phyloP scores from a whole-genome alignment of 2,329 filamentous ascomycete genomes.

The Aspergillus sp. region DNA sequence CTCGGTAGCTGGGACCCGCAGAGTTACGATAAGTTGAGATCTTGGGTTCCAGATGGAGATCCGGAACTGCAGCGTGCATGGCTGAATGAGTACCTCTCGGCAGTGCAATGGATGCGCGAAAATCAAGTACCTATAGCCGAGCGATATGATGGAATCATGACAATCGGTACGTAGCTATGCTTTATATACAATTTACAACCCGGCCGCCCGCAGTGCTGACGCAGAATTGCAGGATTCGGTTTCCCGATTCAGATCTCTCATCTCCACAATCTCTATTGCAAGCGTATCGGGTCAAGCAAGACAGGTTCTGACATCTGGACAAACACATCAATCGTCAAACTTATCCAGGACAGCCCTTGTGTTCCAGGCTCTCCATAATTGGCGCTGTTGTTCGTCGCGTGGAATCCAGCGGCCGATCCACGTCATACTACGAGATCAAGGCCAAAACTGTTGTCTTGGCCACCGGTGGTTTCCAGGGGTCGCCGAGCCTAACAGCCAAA shows the following conservation, averaged over 20 bases:
- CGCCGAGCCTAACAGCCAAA: conserved; percentile 11
- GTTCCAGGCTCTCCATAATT: conserved; percentile 15
- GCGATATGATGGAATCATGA: conserved; percentile 23
- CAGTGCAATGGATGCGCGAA: conserved; percentile 24
- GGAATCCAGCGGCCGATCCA: background rate
- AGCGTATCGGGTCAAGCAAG: conserved; percentile 12
- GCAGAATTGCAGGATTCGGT: conserved; percentile 13
- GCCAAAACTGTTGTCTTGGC: conserved; percentile 18
- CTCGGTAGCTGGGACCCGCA: conserved; percentile 17
- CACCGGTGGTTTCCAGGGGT: conserved; percentile 22
- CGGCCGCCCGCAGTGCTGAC: too few relatives aligned
- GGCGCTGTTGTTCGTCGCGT: conserved; percentile 16
- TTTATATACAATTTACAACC: too few relatives aligned
- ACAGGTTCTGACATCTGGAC: conserved; percentile 14
- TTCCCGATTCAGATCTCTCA: conserved; percentile 20
- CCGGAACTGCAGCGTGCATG: conserved; percentile 17
- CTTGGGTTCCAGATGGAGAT: conserved; percentile 21
- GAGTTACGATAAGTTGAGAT: conserved; percentile 15
- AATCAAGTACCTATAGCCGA: conserved; percentile 17
- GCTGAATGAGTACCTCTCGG: conserved; percentile 19
- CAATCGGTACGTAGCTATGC: conserved; percentile 13
- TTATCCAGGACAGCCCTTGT: conserved; percentile 14
- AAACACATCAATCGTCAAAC: conserved; percentile 15
- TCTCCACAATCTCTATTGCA: conserved; percentile 14
- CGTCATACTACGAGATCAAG: conserved; percentile 11